phyloP scores from a whole-genome alignment of 176 grass and related monocot genomes.

The Juncus effusus region DNA sequence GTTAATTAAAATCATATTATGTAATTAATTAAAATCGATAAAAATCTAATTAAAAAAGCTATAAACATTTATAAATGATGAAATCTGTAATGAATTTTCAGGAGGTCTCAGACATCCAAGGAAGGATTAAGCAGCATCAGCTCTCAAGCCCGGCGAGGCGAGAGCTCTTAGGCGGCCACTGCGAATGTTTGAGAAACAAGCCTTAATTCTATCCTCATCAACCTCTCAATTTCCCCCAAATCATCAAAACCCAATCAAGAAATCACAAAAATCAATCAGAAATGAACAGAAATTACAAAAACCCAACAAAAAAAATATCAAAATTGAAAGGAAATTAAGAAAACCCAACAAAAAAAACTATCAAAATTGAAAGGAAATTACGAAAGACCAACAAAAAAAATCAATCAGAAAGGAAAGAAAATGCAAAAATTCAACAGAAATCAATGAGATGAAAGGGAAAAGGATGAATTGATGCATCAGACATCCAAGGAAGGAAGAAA shows the following conservation, averaged over 20 bases:
- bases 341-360: not conserved
- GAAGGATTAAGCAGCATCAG: slow-evolving; percentile 23
- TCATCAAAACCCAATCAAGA: not conserved
- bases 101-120: slow-evolving; percentile 25
- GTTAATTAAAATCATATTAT: too few species aligned
- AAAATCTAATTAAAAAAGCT: too few species aligned
- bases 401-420: not conserved
- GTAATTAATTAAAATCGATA: too few species aligned
- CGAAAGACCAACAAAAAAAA: not conserved
- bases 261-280: not conserved
- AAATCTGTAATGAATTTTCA: not conserved
- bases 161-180: slow-evolving; percentile 13
- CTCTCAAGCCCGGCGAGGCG: slow-evolving; percentile 27
- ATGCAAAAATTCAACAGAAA: not conserved
- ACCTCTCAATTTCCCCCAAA: too few species aligned
- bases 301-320: too few species aligned
- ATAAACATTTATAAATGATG: too few species aligned
- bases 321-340: not conserved
- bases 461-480: too few species aligned
- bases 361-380: not conserved
- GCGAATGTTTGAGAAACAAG: too few species aligned
- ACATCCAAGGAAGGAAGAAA: too few species aligned
- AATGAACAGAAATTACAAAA: not conserved
- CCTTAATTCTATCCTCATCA: slow-evolving; percentile 11
- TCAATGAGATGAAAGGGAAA: not conserved